phyloP scores from a whole-genome alignment of 2,329 filamentous ascomycete genomes.

The Pseudocercospora macadamiae region DNA sequence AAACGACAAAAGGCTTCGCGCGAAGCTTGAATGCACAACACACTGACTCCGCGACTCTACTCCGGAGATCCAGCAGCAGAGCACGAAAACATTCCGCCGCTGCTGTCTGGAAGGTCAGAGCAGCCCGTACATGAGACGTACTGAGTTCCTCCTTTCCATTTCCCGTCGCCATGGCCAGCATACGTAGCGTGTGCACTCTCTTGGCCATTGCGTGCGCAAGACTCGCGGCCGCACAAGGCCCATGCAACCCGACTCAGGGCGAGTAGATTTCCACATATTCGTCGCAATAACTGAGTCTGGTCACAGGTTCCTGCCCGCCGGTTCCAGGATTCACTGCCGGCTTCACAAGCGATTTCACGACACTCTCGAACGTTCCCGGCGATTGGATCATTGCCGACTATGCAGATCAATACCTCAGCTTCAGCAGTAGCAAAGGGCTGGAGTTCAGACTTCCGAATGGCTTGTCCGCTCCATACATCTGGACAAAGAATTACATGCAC shows the following conservation, averaged over 20 bases:
- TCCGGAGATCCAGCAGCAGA: not conserved
- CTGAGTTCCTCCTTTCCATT: not conserved
- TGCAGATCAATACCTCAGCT: constrained; percentile 6
- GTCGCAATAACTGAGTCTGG: not conserved
- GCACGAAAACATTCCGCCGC: not conserved
- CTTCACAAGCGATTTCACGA: constrained; percentile 7
- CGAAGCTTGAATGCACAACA: not conserved
- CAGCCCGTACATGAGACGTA: not conserved
- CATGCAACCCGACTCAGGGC: constrained; percentile 12
- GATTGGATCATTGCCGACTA: constrained; percentile 8
- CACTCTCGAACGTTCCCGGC: not conserved
- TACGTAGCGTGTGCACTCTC: not conserved
- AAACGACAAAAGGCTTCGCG: not conserved
- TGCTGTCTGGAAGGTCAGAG: no score
- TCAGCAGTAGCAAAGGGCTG: constrained; percentile 2
- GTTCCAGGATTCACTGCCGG: not conserved
- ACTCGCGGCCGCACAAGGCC: not conserved
- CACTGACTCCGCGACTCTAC: not conserved
- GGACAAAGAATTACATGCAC: constrained; percentile 42
- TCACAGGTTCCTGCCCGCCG: constrained; percentile 5
- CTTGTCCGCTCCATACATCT: constrained; percentile 10
- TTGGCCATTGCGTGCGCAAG: not conserved
- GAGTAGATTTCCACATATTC: not conserved
- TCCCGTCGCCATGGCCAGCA: not conserved
- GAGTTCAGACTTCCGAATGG: constrained; percentile 6